A percentile compares a stretch with the other conserved stretches of the same genome.
Conservation (phyloP, 2,329 filamentous ascomycete species). For the Aspergillus sp. region DNA sequence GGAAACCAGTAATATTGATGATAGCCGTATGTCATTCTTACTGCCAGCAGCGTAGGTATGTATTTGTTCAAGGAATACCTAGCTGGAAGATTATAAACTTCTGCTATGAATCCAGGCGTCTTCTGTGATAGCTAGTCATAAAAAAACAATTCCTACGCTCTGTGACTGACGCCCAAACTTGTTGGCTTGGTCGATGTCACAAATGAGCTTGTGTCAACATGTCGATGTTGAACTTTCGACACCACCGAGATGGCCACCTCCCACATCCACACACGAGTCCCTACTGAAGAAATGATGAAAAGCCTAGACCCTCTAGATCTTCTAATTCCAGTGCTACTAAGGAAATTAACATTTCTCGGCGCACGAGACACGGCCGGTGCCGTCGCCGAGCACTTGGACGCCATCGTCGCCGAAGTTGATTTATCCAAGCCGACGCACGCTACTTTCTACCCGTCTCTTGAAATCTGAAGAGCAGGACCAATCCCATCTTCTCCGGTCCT, state of each 20-base stretch:
- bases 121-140: no score
- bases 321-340: slow-evolving; percentile 53
- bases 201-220: slow-evolving; percentile 50
- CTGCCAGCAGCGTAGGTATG: no score
- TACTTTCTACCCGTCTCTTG: slow-evolving; percentile 34
- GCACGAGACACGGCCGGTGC: not conserved
- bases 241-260: slow-evolving; percentile 39
- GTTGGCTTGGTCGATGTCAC: slow-evolving; percentile 32
- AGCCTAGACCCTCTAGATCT: slow-evolving; percentile 48
- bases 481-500: slow-evolving; percentile 51
- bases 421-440: slow-evolving; percentile 41
- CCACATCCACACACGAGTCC: slow-evolving; percentile 36
- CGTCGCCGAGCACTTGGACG: slow-evolving; percentile 45
- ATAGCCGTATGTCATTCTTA: no score
- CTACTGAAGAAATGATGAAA: slow-evolving; percentile 28
- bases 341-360: slow-evolving; percentile 52
- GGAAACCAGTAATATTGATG: no score
- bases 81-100: not conserved
- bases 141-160: no score
- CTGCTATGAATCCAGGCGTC: no score
- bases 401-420: slow-evolving; percentile 45
- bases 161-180: no score
- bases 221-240: slow-evolving; percentile 39
- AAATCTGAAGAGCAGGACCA: slow-evolving; percentile 39
- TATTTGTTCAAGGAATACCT: not conserved